Percentiles rank a stretch among this genome's conserved stretches.
Evolutionary conservation across 371 early-diverging fungal species (phyloP).

Genomic region (Syncephalastrum racemosum): DNA sequence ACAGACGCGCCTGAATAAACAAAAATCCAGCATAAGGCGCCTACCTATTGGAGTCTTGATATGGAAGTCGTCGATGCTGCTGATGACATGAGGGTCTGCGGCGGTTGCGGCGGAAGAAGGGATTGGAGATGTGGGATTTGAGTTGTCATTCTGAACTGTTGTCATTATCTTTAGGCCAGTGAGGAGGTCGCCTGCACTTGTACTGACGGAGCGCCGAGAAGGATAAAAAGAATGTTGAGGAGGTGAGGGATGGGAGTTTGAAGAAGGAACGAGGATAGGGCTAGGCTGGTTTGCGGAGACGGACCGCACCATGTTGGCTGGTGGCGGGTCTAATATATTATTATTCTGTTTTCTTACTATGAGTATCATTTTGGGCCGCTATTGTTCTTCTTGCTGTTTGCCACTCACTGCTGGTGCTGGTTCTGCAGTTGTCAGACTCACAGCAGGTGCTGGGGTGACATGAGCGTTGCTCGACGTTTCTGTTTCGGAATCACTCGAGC

Average conservation of each 20-base stretch:
- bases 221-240: no score
- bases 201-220: no score
- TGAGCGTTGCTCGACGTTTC: no score
- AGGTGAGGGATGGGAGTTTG: no score
- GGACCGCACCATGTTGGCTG: conserved; percentile 3
- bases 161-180: conserved; percentile 9
- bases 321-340: not conserved
- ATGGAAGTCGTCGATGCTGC: conserved; percentile 39
- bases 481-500: no score
- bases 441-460: no score
- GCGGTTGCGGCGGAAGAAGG: conserved; percentile 1
- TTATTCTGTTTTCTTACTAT: no score
- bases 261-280: no score
- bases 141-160: conserved; percentile 2
- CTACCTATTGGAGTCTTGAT: conserved; percentile 28
- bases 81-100: conserved; percentile 7
- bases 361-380: no score
- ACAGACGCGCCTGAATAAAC: conserved; percentile 72
- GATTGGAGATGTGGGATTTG: conserved; percentile 12
- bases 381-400: no score
- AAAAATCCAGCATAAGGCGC: conserved; percentile 52
- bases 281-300: not conserved
- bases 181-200: not conserved
- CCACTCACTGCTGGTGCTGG: no score
- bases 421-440: no score